These are phyloP conservation scores for Solanum piurae DNA, from an alignment of 257 asterid species.

Conservation along the genomic window DNA sequence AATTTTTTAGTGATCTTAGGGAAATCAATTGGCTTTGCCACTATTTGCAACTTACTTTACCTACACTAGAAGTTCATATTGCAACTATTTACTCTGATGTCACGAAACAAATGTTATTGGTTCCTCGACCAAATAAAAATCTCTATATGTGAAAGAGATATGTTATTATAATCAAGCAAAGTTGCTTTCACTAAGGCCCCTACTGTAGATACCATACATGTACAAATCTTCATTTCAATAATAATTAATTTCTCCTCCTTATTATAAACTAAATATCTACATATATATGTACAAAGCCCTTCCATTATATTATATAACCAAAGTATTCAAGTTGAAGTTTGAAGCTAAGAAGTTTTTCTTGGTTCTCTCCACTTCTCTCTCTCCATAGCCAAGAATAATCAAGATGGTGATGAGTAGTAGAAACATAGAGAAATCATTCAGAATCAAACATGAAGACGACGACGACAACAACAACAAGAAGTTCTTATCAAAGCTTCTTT, in stretches of 20 bases:
- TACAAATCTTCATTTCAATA: background rate
- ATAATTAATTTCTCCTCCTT: background rate
- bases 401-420: background rate
- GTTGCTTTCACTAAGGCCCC: background rate
- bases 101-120: background rate
- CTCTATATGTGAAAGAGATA: background rate
- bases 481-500: slow-evolving; percentile 9
- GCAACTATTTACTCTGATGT: background rate
- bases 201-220: background rate
- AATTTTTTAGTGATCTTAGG: background rate
- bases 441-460: slow-evolving; percentile 2
- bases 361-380: background rate
- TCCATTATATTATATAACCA: background rate
- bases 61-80: background rate
- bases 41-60: background rate
- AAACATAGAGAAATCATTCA: background rate
- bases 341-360: background rate
- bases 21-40: background rate
- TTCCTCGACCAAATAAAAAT: background rate
- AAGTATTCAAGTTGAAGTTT: background rate
- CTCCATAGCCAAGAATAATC: background rate
- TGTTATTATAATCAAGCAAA: background rate
- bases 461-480: background rate
- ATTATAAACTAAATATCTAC: background rate
- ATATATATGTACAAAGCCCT: no score